Base-by-base conservation (phyloP, 169 alveolate species). In the Plasmodium yoelii region DNA sequence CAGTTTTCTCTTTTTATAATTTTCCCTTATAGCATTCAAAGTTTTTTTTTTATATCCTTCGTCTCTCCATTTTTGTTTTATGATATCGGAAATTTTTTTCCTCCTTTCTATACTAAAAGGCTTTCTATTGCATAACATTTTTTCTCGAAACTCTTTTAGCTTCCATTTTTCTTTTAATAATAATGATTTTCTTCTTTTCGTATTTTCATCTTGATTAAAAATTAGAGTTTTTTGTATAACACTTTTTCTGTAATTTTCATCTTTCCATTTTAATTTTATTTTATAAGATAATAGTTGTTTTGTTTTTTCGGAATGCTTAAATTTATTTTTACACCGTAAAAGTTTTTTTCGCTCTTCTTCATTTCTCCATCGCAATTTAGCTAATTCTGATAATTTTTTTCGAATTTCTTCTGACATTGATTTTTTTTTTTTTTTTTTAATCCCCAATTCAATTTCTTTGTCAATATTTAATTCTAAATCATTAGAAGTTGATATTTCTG, bases 201-300 rank as follows among this genome's bases (percentile, higher is more conserved):
- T 82, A 82, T 82, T 82, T 47, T 82, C 90, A 19, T 82, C 90
- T 60, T 82, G 90, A 67, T 82, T 82, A 68, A 82, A 82, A 55
- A 53, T 56, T 28, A 67, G 22, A 10, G 90, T 67, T 57, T 82
- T 82, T 69, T 67, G 86, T 42, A 82, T 55, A 13, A 82, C 69
- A 15, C 72, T 65, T 67, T 82, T 68, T 55, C 90, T 70, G 47
- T 82, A 82, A 15, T 65, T 82, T 55, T 82, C 90, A 51, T 82
- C 90, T 67, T 39, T 65, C 90, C 90, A 82, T 67, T 82, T 82
- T n/a, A 82, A 34, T 68, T 82, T 82, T 55, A 82, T 82, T 82
- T 82, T 82, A 61, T 82, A 82, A 6, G 90, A 82, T 56, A 82
- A 68, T 28, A 82, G 46, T 19, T 82, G 44, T 82, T 82, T 82